These are phyloP conservation scores for Endoconidiophora laricicola DNA, from an alignment of 2,329 filamentous ascomycete genomes.

Conservation along the genomic window DNA sequence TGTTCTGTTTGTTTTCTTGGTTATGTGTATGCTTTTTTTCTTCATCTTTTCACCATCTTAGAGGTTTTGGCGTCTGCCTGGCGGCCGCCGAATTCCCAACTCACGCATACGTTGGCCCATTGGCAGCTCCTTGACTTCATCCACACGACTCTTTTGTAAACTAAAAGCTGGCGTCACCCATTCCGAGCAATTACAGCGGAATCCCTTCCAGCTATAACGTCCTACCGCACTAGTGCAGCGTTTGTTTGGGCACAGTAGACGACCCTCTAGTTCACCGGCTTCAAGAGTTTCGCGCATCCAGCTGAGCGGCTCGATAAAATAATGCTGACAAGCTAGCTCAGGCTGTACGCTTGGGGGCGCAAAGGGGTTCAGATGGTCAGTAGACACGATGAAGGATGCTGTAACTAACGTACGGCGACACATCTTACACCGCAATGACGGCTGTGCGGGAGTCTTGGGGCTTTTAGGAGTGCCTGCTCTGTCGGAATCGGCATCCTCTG, in stretches of 20 bases:
- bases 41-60: slow-evolving; percentile 13
- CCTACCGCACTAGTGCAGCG: slow-evolving; percentile 74
- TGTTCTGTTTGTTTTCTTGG: too few species aligned
- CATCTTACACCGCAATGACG: slow-evolving; percentile 63
- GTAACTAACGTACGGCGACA: slow-evolving; percentile 54
- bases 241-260: slow-evolving; percentile 62
- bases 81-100: slow-evolving; percentile 40
- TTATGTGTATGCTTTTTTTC: neutral
- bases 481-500: slow-evolving; percentile 14
- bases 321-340: slow-evolving; percentile 50
- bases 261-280: slow-evolving; percentile 64
- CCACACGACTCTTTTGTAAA: slow-evolving; percentile 64
- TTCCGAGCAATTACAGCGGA: slow-evolving; percentile 76
- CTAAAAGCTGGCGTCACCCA: slow-evolving; percentile 90
- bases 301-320: slow-evolving; percentile 79
- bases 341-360: slow-evolving; percentile 16
- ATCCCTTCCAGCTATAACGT: slow-evolving; percentile 90
- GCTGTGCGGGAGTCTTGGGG: slow-evolving; percentile 7
- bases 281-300: slow-evolving; percentile 87
- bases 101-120: slow-evolving; percentile 13
- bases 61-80: slow-evolving; percentile 25
- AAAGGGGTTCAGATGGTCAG: slow-evolving; percentile 32
- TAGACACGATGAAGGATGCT: slow-evolving; percentile 40
- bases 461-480: slow-evolving; percentile 12
- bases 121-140: slow-evolving; percentile 36